These are phyloP conservation scores for Salix purpurea DNA, from an alignment of 345 rosid genomes.

Conservation along the genomic window DNA sequence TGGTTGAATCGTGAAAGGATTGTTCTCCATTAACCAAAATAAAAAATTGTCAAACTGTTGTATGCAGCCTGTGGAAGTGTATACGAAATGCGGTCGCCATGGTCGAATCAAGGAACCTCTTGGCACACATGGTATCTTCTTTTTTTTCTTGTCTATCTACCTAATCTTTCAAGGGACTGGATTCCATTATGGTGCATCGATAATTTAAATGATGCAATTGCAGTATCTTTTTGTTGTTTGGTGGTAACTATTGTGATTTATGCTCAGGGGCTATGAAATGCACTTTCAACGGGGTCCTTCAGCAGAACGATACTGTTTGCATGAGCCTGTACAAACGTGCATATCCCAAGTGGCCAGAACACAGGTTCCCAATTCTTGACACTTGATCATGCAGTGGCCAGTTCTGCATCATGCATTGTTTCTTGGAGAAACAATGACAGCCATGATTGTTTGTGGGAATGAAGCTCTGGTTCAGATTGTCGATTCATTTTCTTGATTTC, in stretches of 20 bases:
- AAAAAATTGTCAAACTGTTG: conserved; percentile 5
- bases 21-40: background rate
- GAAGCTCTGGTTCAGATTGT: conserved; percentile 77
- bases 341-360: conserved; percentile 88
- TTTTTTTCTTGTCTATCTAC: background rate
- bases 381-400: conserved; percentile 26
- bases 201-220: background rate
- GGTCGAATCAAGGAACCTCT: conserved; percentile 93
- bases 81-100: conserved; percentile 76
- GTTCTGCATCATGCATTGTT: conserved; percentile 2
- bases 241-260: background rate
- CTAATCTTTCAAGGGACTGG: background rate
- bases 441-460: conserved; percentile 43
- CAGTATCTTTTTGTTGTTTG: background rate
- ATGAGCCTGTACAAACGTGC: conserved; percentile 86
- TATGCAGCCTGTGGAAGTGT: conserved; percentile 88
- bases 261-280: conserved; percentile 82
- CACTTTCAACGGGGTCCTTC: conserved; percentile 73
- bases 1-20: background rate
- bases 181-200: background rate
- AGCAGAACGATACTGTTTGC: conserved; percentile 85
- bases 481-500: conserved; percentile 18
- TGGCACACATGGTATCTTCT: conserved; percentile 82
- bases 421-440: conserved; percentile 10
- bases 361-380: conserved; percentile 50